A percentile compares a stretch with the other conserved stretches of the same genome.
Conservation (phyloP, 345 rosid genomes). For the Mallotus nudiflorus region DNA sequence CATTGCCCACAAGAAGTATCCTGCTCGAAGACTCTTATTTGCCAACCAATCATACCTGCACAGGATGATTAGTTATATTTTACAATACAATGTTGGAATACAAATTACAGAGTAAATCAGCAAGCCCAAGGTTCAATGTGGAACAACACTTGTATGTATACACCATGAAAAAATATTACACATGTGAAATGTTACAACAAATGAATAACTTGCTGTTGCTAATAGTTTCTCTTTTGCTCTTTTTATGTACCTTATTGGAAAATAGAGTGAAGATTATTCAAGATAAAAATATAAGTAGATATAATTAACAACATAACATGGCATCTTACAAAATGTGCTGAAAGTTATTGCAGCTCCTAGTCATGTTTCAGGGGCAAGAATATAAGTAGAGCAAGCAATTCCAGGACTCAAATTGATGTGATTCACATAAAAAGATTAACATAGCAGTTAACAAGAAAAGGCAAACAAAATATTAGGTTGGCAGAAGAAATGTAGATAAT, state of each 20-base stretch:
- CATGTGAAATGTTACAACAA: not conserved
- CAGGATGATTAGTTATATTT: not conserved
- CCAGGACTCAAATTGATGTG: not conserved
- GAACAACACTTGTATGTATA: not conserved
- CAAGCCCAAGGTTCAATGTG: not conserved
- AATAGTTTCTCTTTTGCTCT: not conserved
- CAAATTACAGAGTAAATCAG: not conserved
- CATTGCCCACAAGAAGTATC: slow-evolving; percentile 97
- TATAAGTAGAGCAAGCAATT: not conserved
- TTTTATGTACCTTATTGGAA: not conserved
- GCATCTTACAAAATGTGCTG: not conserved
- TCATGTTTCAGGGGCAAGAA: not conserved
- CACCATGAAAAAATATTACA: not conserved
- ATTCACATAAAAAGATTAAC: not conserved
- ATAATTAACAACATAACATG: not conserved
- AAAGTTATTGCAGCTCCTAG: not conserved
- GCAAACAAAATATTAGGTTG: not conserved
- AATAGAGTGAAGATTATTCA: not conserved
- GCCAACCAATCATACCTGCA: slow-evolving; percentile 92
- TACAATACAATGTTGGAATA: not conserved
- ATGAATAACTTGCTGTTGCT: not conserved
- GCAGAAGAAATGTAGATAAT: not conserved
- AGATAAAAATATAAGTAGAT: not conserved
- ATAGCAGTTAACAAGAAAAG: not conserved
- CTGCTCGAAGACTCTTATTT: slow-evolving; percentile 75